Conservation (phyloP, 306 rosid genomes). For the Trifolium subterraneum region DNA sequence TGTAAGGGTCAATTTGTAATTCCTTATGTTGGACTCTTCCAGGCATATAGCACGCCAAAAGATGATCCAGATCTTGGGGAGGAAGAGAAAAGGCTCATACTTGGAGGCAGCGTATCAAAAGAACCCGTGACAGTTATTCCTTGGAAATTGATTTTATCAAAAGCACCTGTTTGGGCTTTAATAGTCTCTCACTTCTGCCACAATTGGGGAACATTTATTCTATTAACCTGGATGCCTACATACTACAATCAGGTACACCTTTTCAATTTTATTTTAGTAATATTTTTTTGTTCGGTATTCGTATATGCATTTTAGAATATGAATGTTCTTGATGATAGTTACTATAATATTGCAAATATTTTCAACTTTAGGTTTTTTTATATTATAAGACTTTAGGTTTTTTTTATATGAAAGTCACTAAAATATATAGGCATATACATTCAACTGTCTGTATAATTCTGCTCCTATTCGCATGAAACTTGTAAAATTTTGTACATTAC, state of each 20-base stretch:
- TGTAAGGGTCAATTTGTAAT: slow-evolving; percentile 19
- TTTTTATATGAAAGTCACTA: background rate
- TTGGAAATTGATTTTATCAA: slow-evolving; percentile 90
- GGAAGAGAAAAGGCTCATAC: slow-evolving; percentile 69
- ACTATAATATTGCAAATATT: slow-evolving; percentile 14
- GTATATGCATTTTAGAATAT: slow-evolving; percentile 10
- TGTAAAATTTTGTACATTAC: background rate
- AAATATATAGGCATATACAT: background rate
- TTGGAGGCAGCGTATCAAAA: slow-evolving; percentile 71
- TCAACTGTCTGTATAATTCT: slow-evolving; percentile 13
- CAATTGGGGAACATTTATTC: slow-evolving; percentile 97
- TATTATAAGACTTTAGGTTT: background rate
- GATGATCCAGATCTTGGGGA: slow-evolving; percentile 75
- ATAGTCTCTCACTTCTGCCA: slow-evolving; percentile 92
- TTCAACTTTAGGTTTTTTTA: background rate
- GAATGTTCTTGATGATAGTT: background rate
- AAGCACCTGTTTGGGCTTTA: slow-evolving; percentile 98
- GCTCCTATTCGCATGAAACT: slow-evolving; percentile 15
- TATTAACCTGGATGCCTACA: slow-evolving; percentile 98
- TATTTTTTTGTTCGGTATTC: slow-evolving; percentile 8
- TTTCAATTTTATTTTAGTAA: background rate
- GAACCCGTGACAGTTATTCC: slow-evolving; percentile 88
- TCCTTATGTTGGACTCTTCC: slow-evolving; percentile 45
- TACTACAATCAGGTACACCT: slow-evolving; percentile 90
- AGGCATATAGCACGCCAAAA: slow-evolving; percentile 94